Evolutionary conservation across 495 filamentous ascomycete genomes (phyloP).

Genomic region (Tuber melanosporum): DNA sequence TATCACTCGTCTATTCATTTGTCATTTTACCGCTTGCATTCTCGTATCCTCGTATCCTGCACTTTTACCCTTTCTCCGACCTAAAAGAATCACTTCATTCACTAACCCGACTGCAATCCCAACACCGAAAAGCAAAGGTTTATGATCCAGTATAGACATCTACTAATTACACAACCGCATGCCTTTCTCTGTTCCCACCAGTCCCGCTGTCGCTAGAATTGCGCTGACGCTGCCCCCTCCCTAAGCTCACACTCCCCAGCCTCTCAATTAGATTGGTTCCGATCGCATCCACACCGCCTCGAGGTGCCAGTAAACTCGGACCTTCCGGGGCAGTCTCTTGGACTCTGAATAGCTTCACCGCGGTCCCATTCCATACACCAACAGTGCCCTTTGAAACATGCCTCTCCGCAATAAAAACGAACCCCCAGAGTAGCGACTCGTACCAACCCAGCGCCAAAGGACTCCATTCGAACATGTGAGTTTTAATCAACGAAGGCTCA

Average conservation of each 20-base stretch:
- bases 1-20: not conserved
- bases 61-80: not conserved
- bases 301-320: slow-evolving; percentile 71
- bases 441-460: slow-evolving; percentile 92
- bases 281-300: slow-evolving; percentile 92
- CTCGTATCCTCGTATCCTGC: not conserved
- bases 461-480: slow-evolving; percentile 95
- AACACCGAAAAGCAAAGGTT: not conserved
- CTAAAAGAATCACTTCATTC: not conserved
- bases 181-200: slow-evolving; percentile 9
- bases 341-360: slow-evolving; percentile 80
- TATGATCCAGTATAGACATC: not conserved
- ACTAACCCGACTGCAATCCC: not conserved
- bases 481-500: slow-evolving; percentile 66
- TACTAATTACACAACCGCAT: slow-evolving; percentile 14
- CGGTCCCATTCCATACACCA: slow-evolving; percentile 93
- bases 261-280: slow-evolving; percentile 84
- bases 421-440: slow-evolving; percentile 89
- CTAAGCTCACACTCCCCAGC: slow-evolving; percentile 61
- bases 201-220: slow-evolving; percentile 10
- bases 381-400: slow-evolving; percentile 77
- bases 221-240: slow-evolving; percentile 22
- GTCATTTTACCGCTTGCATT: not conserved
- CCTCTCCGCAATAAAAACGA: slow-evolving; percentile 87
- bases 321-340: slow-evolving; percentile 75